Base-by-base conservation (phyloP, 2,329 filamentous ascomycete genomes). In the Claviceps fusiformis region DNA sequence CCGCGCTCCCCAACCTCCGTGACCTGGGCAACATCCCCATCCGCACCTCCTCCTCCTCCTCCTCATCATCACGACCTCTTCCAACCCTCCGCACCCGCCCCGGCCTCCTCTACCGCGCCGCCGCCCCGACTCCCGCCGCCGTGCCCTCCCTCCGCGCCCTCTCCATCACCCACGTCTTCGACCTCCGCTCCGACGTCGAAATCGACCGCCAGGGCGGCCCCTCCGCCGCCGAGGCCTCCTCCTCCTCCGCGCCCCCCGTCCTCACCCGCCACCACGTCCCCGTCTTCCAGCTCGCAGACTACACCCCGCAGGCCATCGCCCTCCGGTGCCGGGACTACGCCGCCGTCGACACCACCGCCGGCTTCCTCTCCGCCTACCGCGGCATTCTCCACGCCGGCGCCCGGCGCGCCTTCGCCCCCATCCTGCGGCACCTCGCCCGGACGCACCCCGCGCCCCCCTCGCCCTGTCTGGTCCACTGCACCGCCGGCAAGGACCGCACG, bases 401-500 rank as follows among this genome's bases (percentile, higher is more conserved):
- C 10, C 31, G 37, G 0, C 65, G 66, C 6, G 67, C 72, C 1
- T 85, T 89, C 57, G 67, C 62, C 39, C 71, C 67, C 1, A 71
- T 79, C 48, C 73, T 89, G 44, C 65, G 68, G 17, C 79, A 87
- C 61, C 70, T 89, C 8, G 67, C 78, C 62, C 59, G 62, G 19
- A 60, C 63, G 5, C 64, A 73, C 2, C 62, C 69, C 31, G 8
- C n/a, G 31, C 31, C 31, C 31, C 31, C n/a, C 2, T 59, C 70
- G 1, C 80, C 83, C 8, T 68, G 85, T 10, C 71, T 89, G 7
- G 71, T 89, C 8, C 86, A 91, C 64, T 90, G 87, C 67, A 87
- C 85, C 0, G 85, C 84, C 0, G 87, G 87, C 13, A 91, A 91
- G 68, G 87, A 91, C 66, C 76, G 87, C 47, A 90, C 87, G 0